Percentiles rank a stretch among this genome's conserved stretches.
phyloP scores from a whole-genome alignment of 805 yeast species.

The Nadsonia fulvescens region DNA sequence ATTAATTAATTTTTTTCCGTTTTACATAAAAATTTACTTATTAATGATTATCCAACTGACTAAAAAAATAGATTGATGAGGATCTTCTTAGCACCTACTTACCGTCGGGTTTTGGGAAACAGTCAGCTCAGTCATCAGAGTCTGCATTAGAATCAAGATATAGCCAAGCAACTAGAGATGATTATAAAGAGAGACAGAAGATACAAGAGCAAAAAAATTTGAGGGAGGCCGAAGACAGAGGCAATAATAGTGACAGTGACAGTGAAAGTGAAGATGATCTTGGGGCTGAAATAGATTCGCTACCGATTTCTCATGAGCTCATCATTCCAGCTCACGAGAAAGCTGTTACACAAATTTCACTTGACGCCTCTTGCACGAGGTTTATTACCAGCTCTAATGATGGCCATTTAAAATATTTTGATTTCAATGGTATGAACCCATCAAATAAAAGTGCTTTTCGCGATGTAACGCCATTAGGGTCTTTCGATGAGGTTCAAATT shows the following conservation, averaged over 20 bases:
- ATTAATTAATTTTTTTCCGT: too few species aligned
- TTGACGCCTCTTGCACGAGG: conserved; percentile 15
- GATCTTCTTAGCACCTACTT: conserved; percentile 1
- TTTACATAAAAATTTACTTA: too few species aligned
- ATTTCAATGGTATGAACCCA: conserved; percentile 19
- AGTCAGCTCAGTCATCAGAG: conserved; percentile 1
- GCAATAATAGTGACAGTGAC: conserved; percentile 6
- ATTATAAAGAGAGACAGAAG: conserved; percentile 3
- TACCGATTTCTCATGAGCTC: conserved; percentile 23
- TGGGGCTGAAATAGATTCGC: conserved; percentile 15
- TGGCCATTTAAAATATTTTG: conserved; percentile 16
- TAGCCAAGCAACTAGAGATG: conserved; percentile 5
- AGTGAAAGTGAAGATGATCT: conserved; percentile 12
- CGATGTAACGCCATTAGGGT: conserved; percentile 13
- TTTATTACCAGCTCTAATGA: conserved; percentile 17
- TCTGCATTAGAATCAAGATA: conserved; percentile 5
- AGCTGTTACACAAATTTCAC: conserved; percentile 12
- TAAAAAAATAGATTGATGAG: neutral
- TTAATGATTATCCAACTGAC: too few species aligned
- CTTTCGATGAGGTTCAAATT: conserved; percentile 9
- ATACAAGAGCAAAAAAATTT: conserved; percentile 2
- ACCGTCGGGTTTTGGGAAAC: conserved; percentile 8
- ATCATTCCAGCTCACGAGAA: conserved; percentile 11
- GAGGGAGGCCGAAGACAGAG: conserved; percentile 2
- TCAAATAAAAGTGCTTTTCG: conserved; percentile 11